phyloP scores from a whole-genome alignment of 345 rosid species.

The Brassica nigra region DNA sequence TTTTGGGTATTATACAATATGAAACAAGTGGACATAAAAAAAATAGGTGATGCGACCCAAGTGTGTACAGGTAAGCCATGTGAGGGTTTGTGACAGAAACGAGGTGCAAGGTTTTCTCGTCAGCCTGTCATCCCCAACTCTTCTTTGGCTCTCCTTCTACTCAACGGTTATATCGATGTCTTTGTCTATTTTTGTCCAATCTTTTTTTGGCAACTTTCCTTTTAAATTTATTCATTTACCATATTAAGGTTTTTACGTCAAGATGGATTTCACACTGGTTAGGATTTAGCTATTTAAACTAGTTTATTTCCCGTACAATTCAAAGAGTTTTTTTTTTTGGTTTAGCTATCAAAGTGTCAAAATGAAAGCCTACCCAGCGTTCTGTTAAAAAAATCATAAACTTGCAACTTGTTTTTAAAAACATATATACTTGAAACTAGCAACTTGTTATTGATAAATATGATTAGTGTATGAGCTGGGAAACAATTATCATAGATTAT shows the following conservation, averaged over 20 bases:
- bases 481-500: background rate
- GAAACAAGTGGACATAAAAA: background rate
- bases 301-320: background rate
- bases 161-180: conserved; percentile 55
- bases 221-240: background rate
- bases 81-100: conserved; percentile 55
- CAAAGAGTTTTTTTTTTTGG: background rate
- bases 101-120: conserved; percentile 41
- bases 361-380: background rate
- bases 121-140: conserved; percentile 55
- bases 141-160: conserved; percentile 12
- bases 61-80: conserved; percentile 58
- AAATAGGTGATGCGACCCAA: conserved; percentile 42
- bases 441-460: background rate
- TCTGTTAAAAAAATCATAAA: background rate
- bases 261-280: background rate
- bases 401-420: background rate
- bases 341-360: background rate
- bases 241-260: background rate
- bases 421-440: background rate
- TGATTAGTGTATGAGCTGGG: background rate
- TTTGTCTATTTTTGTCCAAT: background rate
- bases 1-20: background rate
- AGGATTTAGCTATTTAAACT: background rate
- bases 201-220: conserved; percentile 20